Percentiles rank a stretch among this genome's conserved stretches.
These are phyloP conservation scores for Cryptococcus sp. DNA, from an alignment of 1,284 basidiomycete species.

Conservation along the genomic window DNA sequence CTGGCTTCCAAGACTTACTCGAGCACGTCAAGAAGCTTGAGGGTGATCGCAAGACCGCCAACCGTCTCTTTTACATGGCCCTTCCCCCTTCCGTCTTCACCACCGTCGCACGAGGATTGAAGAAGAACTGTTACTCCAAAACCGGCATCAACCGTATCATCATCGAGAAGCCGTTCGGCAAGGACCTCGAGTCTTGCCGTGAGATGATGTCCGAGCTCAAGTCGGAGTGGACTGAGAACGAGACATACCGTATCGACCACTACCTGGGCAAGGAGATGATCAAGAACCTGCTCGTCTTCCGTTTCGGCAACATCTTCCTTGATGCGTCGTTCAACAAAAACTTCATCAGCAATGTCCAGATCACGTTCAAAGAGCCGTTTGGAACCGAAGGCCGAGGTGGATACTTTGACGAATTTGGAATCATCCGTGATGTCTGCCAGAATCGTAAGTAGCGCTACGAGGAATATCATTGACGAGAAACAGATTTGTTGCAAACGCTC, in stretches of 20 bases:
- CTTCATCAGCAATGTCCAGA: slow-evolving; percentile 91
- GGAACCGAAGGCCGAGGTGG: slow-evolving; percentile 95
- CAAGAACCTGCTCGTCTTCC: slow-evolving; percentile 90
- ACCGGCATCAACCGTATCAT: slow-evolving; percentile 84
- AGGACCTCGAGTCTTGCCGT: slow-evolving; percentile 83
- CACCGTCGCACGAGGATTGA: slow-evolving; percentile 78
- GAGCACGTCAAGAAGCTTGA: slow-evolving; percentile 77
- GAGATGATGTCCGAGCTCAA: slow-evolving; percentile 77
- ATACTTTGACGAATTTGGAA: slow-evolving; percentile 98
- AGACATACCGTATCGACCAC: slow-evolving; percentile 97
- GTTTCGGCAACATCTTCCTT: slow-evolving; percentile 89
- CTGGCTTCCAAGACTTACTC: slow-evolving; percentile 74
- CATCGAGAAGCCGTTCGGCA: slow-evolving; percentile 96
- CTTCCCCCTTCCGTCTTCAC: slow-evolving; percentile 92
- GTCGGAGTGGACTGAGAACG: slow-evolving; percentile 86
- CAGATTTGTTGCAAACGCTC: slow-evolving; percentile 89
- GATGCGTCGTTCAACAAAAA: slow-evolving; percentile 89
- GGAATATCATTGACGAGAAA: slow-evolving; percentile 4
- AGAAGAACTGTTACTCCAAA: slow-evolving; percentile 73
- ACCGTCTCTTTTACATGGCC: slow-evolving; percentile 90
- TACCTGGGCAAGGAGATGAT: slow-evolving; percentile 99
- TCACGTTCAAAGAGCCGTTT: slow-evolving; percentile 98
- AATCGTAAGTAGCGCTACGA: slow-evolving; percentile 70
- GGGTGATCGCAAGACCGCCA: slow-evolving; percentile 59
- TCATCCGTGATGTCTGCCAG: slow-evolving; percentile 93